A percentile compares a stretch with the other conserved stretches of the same genome.
Evolutionary conservation across 345 rosid genomes (phyloP).

Genomic region (Populus simonii): DNA sequence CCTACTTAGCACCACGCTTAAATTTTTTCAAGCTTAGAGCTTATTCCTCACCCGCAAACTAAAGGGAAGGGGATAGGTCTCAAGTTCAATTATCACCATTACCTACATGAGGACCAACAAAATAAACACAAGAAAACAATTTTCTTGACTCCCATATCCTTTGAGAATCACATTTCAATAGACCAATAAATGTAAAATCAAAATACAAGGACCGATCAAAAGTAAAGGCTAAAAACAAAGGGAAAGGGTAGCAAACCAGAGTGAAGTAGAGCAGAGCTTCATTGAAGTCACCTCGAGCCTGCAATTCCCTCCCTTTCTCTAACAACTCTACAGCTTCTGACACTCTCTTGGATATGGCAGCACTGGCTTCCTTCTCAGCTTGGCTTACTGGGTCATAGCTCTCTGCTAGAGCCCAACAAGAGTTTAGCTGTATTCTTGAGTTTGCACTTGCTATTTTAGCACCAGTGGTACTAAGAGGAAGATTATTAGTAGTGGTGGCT

Average conservation of each 20-base stretch:
- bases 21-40: neutral
- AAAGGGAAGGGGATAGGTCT: neutral
- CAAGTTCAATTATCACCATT: neutral
- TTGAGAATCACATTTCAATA: neutral
- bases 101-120: neutral
- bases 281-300: slow-evolving; percentile 52
- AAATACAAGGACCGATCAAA: neutral
- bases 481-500: neutral
- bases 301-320: slow-evolving; percentile 50
- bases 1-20: neutral
- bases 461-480: neutral
- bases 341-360: slow-evolving; percentile 27
- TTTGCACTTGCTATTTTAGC: neutral
- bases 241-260: slow-evolving; percentile 21
- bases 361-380: slow-evolving; percentile 37
- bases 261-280: slow-evolving; percentile 54
- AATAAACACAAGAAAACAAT: neutral
- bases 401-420: slow-evolving; percentile 25
- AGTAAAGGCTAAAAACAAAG: neutral
- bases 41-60: neutral
- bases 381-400: slow-evolving; percentile 37
- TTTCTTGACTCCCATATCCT: neutral
- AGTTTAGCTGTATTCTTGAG: neutral
- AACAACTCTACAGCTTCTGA: slow-evolving; percentile 43
- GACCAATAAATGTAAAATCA: neutral